phyloP scores from a whole-genome alignment of 352 stramenopile genomes.

The Phytophthora capsici region DNA sequence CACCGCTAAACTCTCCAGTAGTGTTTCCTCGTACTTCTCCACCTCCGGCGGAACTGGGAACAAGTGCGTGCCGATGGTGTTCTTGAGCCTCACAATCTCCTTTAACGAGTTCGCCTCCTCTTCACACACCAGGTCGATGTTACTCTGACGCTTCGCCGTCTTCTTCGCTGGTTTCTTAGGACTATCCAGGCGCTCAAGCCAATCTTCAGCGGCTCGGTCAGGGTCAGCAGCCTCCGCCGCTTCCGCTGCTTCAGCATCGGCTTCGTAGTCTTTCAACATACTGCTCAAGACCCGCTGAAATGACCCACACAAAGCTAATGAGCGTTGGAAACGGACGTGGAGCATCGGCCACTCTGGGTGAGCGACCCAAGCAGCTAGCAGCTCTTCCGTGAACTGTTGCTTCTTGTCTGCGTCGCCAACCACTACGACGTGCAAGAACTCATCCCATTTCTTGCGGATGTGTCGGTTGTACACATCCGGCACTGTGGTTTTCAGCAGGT shows the following conservation, averaged over 20 bases:
- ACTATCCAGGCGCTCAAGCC: slow-evolving; percentile 31
- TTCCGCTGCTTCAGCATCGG: slow-evolving; percentile 28
- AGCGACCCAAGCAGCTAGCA: slow-evolving; percentile 60
- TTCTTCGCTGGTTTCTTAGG: slow-evolving; percentile 27
- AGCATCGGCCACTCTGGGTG: slow-evolving; percentile 72
- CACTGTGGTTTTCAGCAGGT: slow-evolving; percentile 62
- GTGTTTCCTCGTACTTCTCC: slow-evolving; percentile 59
- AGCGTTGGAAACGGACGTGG: slow-evolving; percentile 61
- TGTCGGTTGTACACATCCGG: slow-evolving; percentile 67
- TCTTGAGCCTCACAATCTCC: slow-evolving; percentile 64
- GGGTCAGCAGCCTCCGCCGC: slow-evolving; percentile 28
- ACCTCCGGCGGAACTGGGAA: slow-evolving; percentile 64
- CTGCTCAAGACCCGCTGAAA: slow-evolving; percentile 59
- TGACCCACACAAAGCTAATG: slow-evolving; percentile 53
- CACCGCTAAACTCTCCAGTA: slow-evolving; percentile 61
- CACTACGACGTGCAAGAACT: slow-evolving; percentile 75
- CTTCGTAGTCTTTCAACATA: slow-evolving; percentile 40
- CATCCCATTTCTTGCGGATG: slow-evolving; percentile 73
- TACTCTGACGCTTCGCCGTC: slow-evolving; percentile 31
- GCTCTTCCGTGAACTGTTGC: slow-evolving; percentile 70
- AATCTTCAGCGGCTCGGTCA: slow-evolving; percentile 29
- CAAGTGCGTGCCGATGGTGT: slow-evolving; percentile 68
- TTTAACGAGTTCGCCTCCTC: slow-evolving; percentile 42
- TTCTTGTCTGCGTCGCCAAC: slow-evolving; percentile 55
- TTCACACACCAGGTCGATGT: slow-evolving; percentile 70